Evolutionary conservation across 495 filamentous ascomycete genomes (phyloP).

Genomic region (Amphirosellinia nigrospora): DNA sequence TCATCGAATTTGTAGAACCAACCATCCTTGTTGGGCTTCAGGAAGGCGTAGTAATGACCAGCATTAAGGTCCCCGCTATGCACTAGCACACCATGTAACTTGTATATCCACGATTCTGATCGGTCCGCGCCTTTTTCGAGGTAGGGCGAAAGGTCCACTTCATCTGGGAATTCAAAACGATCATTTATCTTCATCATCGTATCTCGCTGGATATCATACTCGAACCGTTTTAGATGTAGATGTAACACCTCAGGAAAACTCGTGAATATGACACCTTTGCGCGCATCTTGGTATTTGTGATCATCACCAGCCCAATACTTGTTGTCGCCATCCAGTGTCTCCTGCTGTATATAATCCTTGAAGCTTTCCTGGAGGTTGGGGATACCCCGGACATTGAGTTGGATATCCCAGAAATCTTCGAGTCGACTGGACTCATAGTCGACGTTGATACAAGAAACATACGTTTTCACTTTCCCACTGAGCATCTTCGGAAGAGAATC

Average conservation of each 20-base stretch:
- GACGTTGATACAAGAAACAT: constrained; percentile 98
- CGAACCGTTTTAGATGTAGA: constrained; percentile 95
- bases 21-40: constrained; percentile 90
- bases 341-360: constrained; percentile 92
- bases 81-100: constrained; percentile 93
- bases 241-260: constrained; percentile 95
- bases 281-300: constrained; percentile 92
- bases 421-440: constrained; percentile 92
- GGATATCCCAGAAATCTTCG: constrained; percentile 99
- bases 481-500: constrained; percentile 90
- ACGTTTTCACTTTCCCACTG: constrained; percentile 95
- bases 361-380: constrained; percentile 93
- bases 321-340: constrained; percentile 97
- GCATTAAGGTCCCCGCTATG: constrained; percentile 97
- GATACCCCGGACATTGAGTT: constrained; percentile 94
- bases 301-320: constrained; percentile 92
- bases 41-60: constrained; percentile 98
- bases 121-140: constrained; percentile 85
- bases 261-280: constrained; percentile 96
- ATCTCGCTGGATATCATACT: constrained; percentile 94
- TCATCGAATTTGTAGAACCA: constrained; percentile 98
- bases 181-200: constrained; percentile 99
- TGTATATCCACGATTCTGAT: constrained; percentile 87
- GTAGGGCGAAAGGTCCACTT: constrained; percentile 88
- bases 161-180: constrained; percentile 94